Conservation (phyloP, 176 grass and related monocot species). For the Hsuehochloa calcarea region DNA sequence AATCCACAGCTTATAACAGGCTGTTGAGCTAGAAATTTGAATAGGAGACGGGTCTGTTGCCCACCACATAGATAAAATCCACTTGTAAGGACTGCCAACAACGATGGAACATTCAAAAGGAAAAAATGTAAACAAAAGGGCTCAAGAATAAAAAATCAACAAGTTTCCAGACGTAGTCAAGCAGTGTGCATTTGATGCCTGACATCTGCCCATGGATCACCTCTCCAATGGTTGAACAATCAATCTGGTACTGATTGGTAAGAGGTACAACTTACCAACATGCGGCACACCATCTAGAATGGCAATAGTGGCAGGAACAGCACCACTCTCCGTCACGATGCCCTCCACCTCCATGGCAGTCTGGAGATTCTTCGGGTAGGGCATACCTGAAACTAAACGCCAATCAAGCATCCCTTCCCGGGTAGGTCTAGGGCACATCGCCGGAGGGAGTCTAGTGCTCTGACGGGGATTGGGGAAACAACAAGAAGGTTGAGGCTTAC, state of each 20-base stretch:
- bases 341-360: slow-evolving; percentile 84
- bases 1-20: background rate
- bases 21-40: background rate
- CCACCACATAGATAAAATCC: background rate
- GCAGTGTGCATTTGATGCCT: background rate
- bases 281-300: slow-evolving; percentile 71
- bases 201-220: background rate
- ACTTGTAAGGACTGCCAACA: background rate
- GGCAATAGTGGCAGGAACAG: slow-evolving; percentile 87
- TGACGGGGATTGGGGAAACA: background rate
- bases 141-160: background rate
- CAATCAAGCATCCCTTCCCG: background rate
- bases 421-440: background rate
- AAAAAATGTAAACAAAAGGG: too few species aligned
- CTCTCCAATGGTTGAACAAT: background rate
- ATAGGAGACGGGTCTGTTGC: background rate
- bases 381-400: slow-evolving; percentile 57
- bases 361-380: slow-evolving; percentile 80
- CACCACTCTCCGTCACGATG: slow-evolving; percentile 70
- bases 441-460: background rate
- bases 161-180: background rate
- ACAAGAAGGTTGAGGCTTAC: slow-evolving; percentile 17
- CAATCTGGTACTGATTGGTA: background rate
- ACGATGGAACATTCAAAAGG: background rate
- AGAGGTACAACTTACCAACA: slow-evolving; percentile 43